A percentile compares a stretch with the other conserved stretches of the same genome.
Conservation (phyloP, 2,329 filamentous ascomycete species). For the Trichoderma polysporum region DNA sequence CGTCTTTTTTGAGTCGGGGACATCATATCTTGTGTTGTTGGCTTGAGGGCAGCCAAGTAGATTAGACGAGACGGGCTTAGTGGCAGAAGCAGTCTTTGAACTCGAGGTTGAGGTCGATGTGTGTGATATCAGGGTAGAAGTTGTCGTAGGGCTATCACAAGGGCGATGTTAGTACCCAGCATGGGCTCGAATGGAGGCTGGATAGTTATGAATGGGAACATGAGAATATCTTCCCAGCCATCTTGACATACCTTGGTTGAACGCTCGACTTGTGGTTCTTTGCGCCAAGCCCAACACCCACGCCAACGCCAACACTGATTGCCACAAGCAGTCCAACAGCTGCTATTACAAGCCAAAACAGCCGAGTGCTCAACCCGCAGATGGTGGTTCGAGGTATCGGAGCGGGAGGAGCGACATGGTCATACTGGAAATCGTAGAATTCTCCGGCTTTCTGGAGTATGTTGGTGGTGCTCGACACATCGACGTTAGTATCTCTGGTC, state of each 20-base stretch:
- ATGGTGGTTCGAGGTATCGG: constrained; percentile 19
- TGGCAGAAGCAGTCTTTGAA: constrained; percentile 22
- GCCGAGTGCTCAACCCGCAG: constrained; percentile 31
- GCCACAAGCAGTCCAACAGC: constrained; percentile 36
- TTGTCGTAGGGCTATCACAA: not conserved
- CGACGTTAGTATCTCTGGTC: constrained; percentile 3
- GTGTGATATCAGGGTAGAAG: not conserved
- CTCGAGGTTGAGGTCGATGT: constrained; percentile 24
- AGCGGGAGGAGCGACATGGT: constrained; percentile 24
- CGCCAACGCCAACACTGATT: constrained; percentile 42
- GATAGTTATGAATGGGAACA: not conserved
- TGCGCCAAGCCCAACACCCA: not conserved
- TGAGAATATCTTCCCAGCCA: not conserved
- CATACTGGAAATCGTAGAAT: constrained; percentile 30
- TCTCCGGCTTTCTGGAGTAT: constrained; percentile 8
- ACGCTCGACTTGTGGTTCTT: constrained; percentile 12
- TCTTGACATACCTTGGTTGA: not conserved
- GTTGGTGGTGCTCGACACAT: constrained; percentile 19
- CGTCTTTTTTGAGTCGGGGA: constrained; percentile 40
- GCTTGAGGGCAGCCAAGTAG: constrained; percentile 42
- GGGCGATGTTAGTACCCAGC: not conserved
- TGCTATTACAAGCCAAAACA: constrained; percentile 38
- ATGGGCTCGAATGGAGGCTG: not conserved
- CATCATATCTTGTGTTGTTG: constrained; percentile 46
- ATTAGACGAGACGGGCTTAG: constrained; percentile 25